Evolutionary conservation across 2,329 filamentous ascomycete species (phyloP).

Genomic region (Aspergillus awamori): DNA sequence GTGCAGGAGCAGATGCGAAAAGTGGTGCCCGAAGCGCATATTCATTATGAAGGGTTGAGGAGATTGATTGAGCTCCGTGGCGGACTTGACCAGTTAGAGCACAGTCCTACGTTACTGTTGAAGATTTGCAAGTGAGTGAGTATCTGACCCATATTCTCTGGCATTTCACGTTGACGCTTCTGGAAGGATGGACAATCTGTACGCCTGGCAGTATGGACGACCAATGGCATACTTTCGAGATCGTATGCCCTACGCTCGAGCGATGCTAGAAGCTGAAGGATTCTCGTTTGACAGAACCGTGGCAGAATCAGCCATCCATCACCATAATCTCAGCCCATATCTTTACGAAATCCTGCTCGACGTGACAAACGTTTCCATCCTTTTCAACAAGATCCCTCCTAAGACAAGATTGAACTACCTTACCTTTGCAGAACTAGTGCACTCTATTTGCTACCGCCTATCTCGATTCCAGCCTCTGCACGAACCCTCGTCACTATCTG

Average conservation of each 20-base stretch:
- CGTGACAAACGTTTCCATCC: conserved; percentile 1
- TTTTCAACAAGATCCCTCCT: conserved; percentile 3
- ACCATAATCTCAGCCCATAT: conserved; percentile 3
- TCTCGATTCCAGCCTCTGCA: conserved; percentile 10
- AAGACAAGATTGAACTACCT: conserved; percentile 2
- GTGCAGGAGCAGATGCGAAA: conserved; percentile 16
- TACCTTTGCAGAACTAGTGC: conserved; percentile 11
- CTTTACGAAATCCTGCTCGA: conserved; percentile 7
- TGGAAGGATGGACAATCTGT: conserved; percentile 4
- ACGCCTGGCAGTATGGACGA: conserved; percentile 6
- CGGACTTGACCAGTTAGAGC: conserved; percentile 12
- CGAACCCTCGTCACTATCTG: background rate
- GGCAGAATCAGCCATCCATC: background rate
- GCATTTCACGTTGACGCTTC: background rate
- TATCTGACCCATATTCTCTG: background rate
- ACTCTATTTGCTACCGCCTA: conserved; percentile 16
- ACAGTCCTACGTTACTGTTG: conserved; percentile 12
- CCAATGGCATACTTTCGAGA: conserved; percentile 20
- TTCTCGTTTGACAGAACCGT: background rate
- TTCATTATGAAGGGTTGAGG: conserved; percentile 14
- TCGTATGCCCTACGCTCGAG: conserved; percentile 6
- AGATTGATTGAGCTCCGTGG: conserved; percentile 16
- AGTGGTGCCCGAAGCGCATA: background rate
- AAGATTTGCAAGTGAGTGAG: conserved; percentile 17
- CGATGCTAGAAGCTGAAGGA: background rate